phyloP scores from a whole-genome alignment of 208 protist species.

The Leishmania turanica region DNA sequence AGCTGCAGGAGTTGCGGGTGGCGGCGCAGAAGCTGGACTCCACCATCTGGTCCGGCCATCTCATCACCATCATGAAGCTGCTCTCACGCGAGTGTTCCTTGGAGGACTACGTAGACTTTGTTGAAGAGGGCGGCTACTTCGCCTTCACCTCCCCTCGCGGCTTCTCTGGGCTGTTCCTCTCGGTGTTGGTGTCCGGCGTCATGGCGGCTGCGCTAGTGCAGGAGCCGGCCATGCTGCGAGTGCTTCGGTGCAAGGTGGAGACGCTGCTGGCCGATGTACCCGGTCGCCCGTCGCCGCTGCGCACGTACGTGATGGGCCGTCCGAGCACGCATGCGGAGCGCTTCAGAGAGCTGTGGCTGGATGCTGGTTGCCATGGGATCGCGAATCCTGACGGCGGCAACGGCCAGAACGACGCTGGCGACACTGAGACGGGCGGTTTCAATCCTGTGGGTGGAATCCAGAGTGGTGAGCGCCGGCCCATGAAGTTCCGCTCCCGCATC shows the following conservation, averaged over 20 bases:
- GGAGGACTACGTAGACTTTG: constrained; percentile 73
- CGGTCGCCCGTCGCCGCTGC: constrained; percentile 46
- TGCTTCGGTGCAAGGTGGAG: constrained; percentile 60
- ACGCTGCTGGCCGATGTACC: constrained; percentile 54
- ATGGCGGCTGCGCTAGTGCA: constrained; percentile 29
- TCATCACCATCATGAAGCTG: constrained; percentile 66
- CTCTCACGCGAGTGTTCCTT: constrained; percentile 52
- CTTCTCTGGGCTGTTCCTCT: constrained; percentile 49
- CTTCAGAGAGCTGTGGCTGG: constrained; percentile 84
- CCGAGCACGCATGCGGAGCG: constrained; percentile 65
- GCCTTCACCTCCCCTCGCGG: constrained; percentile 26
- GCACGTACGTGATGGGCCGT: constrained; percentile 48
- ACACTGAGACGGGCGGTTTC: neutral
- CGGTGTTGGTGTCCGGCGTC: constrained; percentile 30
- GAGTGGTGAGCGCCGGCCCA: constrained; percentile 16
- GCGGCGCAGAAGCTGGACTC: constrained; percentile 32
- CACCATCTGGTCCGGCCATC: constrained; percentile 58
- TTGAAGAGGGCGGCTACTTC: constrained; percentile 45
- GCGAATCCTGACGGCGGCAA: neutral
- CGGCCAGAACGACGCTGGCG: neutral
- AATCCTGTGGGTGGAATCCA: constrained; percentile 20
- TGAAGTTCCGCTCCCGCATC: constrained; percentile 76
- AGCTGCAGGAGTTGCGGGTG: constrained; percentile 39
- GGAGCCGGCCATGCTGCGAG: constrained; percentile 37
- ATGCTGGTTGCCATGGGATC: constrained; percentile 6